Evolutionary conservation across 2,329 filamentous ascomycete species (phyloP).

Genomic region (Leptosphaerulina australis): DNA sequence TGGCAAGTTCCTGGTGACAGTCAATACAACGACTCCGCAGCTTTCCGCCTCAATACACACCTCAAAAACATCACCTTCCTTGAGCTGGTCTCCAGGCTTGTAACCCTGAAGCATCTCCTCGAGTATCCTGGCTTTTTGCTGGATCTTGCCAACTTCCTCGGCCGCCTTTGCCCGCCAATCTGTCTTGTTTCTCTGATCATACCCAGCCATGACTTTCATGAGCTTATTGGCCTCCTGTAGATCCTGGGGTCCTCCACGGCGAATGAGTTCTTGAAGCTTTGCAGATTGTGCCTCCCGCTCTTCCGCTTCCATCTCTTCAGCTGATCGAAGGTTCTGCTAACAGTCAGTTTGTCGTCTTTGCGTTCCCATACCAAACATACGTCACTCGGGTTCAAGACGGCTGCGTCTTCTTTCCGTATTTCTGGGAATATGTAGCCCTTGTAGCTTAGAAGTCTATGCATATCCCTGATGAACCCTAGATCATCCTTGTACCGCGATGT

Average conservation of each 20-base stretch:
- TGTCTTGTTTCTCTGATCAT: slow-evolving; percentile 92
- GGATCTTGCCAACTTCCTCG: slow-evolving; percentile 91
- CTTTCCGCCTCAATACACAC: slow-evolving; percentile 43
- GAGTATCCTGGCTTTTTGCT: slow-evolving; percentile 89
- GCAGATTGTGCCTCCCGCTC: slow-evolving; percentile 93
- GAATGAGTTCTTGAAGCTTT: slow-evolving; percentile 96
- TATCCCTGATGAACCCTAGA: slow-evolving; percentile 92
- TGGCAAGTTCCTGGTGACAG: slow-evolving; percentile 75
- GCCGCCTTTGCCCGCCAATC: slow-evolving; percentile 98
- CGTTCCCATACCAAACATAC: slow-evolving; percentile 62
- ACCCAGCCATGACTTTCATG: slow-evolving; percentile 99
- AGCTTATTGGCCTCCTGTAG: slow-evolving; percentile 95
- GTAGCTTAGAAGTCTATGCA: slow-evolving; percentile 94
- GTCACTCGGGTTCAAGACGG: slow-evolving; percentile 94
- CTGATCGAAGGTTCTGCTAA: slow-evolving; percentile 84
- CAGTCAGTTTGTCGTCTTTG: slow-evolving; percentile 23
- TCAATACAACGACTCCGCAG: slow-evolving; percentile 23
- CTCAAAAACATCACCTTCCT: slow-evolving; percentile 71
- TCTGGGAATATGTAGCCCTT: slow-evolving; percentile 97
- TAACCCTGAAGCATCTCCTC: slow-evolving; percentile 92
- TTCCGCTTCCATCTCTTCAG: slow-evolving; percentile 98
- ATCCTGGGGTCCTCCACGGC: slow-evolving; percentile 88
- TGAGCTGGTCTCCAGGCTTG: slow-evolving; percentile 78
- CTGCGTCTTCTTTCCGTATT: slow-evolving; percentile 89
- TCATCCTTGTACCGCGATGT: slow-evolving; percentile 98